Percentiles rank a stretch among this genome's conserved stretches.
Conservation (phyloP, 345 rosid genomes). For the Dimocarpus longan region DNA sequence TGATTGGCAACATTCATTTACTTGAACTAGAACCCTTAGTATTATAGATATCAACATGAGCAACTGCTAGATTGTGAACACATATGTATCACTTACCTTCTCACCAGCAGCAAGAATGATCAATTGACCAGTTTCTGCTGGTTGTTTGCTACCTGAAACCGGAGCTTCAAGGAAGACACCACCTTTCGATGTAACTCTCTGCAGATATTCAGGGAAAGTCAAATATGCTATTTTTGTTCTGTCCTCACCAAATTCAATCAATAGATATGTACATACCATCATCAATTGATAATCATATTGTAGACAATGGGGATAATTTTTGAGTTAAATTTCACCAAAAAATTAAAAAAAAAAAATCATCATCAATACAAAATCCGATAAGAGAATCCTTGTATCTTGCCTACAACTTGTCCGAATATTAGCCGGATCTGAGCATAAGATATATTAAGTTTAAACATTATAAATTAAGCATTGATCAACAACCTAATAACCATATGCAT, state of each 20-base stretch:
- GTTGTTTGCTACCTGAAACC: constrained; percentile 95
- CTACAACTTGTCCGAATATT: neutral
- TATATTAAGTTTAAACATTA: neutral
- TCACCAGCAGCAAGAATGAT: constrained; percentile 95
- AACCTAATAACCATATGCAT: neutral
- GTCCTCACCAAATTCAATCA: constrained; percentile 14
- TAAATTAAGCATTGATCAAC: neutral
- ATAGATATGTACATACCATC: neutral
- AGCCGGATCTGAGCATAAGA: neutral
- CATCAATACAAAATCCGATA: no score
- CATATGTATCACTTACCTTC: constrained; percentile 47
- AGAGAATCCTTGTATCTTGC: neutral
- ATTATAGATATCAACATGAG: neutral
- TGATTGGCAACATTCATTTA: neutral
- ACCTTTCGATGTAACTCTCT: constrained; percentile 82
- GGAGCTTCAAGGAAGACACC: constrained; percentile 91
- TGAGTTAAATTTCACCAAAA: no score
- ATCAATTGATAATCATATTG: neutral
- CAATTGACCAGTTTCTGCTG: constrained; percentile 96
- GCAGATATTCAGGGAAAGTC: constrained; percentile 19
- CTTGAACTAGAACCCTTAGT: neutral
- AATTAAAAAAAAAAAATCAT: no score
- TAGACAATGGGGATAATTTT: neutral
- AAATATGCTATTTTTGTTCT: neutral
- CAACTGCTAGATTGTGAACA: constrained; percentile 8